phyloP scores from a whole-genome alignment of 176 grass and related monocot species.

The Alopecurus myosuroides region DNA sequence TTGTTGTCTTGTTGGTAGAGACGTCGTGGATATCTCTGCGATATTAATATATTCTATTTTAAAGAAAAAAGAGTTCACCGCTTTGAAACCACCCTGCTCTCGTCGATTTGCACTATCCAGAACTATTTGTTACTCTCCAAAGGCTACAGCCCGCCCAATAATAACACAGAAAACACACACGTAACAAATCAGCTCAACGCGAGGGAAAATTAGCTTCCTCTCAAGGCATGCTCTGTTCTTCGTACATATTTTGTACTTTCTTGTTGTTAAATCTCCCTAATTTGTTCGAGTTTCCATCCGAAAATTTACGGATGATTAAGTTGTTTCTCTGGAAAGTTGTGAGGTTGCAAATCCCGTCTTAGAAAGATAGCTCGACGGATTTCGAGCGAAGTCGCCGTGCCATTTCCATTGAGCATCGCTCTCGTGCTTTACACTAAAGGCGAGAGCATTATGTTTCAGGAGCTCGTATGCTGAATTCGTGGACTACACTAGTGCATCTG shows the following conservation, averaged over 20 bases:
- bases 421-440: background rate
- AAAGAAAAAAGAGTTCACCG: too few relatives aligned
- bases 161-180: too few relatives aligned
- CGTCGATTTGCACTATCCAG: too few relatives aligned
- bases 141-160: too few relatives aligned
- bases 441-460: background rate
- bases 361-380: background rate
- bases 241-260: background rate
- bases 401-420: background rate
- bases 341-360: background rate
- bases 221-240: too few relatives aligned
- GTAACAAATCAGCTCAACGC: too few relatives aligned
- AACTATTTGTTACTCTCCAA: too few relatives aligned
- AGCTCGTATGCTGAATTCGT: slow-evolving; percentile 26
- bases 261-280: background rate
- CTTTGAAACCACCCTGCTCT: too few relatives aligned
- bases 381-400: background rate
- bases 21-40: too few relatives aligned
- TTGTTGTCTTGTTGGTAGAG: too few relatives aligned
- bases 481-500: slow-evolving; percentile 25
- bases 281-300: background rate
- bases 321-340: background rate
- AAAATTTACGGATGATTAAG: background rate
- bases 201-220: too few relatives aligned
- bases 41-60: too few relatives aligned